phyloP scores from a whole-genome alignment of 1,139 yeast genomes.

The Saccharomyces pastorianus region DNA sequence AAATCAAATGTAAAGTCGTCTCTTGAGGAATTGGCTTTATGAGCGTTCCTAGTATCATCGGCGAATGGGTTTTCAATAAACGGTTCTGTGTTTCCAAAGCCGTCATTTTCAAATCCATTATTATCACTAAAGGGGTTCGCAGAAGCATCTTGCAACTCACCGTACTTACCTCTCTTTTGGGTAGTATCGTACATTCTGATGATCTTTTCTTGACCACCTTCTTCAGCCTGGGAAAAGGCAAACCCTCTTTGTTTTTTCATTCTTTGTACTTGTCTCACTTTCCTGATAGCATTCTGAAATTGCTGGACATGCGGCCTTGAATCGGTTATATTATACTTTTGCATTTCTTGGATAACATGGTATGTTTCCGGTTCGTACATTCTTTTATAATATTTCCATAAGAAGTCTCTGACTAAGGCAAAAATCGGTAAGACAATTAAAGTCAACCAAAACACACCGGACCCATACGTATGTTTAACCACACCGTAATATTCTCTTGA shows the following conservation, averaged over 20 bases:
- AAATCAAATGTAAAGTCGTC: neutral
- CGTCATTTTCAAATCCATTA: conserved; percentile 7
- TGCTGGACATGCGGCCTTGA: conserved; percentile 93
- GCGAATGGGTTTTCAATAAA: conserved; percentile 11
- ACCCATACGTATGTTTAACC: conserved; percentile 64
- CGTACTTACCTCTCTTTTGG: conserved; percentile 44
- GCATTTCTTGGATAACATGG: conserved; percentile 94
- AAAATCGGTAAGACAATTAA: conserved; percentile 64
- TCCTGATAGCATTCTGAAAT: conserved; percentile 93
- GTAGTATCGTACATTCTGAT: conserved; percentile 95
- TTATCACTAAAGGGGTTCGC: conserved; percentile 26
- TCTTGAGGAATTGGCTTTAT: neutral
- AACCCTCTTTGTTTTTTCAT: conserved; percentile 97
- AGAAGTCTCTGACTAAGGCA: conserved; percentile 78
- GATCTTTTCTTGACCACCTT: conserved; percentile 82
- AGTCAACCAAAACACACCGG: conserved; percentile 79
- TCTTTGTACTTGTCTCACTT: conserved; percentile 95
- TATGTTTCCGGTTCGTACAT: conserved; percentile 86
- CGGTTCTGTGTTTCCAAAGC: neutral
- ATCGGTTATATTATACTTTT: conserved; percentile 88
- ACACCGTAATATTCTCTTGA: conserved; percentile 83
- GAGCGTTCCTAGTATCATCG: neutral
- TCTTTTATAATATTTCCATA: conserved; percentile 92
- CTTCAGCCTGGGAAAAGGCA: conserved; percentile 95
- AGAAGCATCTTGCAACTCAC: conserved; percentile 41